Evolutionary conservation across 306 rosid species (phyloP).

Genomic region (Oemleria cerasiformis): DNA sequence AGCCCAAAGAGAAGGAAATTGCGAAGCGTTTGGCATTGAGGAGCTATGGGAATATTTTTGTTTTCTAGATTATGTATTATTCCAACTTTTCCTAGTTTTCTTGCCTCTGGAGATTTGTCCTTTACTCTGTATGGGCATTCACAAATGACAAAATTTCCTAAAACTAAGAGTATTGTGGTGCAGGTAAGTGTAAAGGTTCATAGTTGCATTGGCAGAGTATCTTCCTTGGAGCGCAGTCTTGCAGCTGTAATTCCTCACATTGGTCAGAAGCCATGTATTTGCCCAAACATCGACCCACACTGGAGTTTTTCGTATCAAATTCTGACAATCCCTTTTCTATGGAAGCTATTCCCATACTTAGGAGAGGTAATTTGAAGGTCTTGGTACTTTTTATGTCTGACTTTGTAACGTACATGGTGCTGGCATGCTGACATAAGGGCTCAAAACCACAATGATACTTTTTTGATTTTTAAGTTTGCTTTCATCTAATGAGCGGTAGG

Average conservation of each 20-base stretch:
- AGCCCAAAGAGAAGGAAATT: too few relatives aligned
- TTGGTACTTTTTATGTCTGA: not conserved
- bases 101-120: slow-evolving; percentile 2
- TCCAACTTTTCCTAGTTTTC: not conserved
- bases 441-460: slow-evolving; percentile 7
- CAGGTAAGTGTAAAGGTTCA: slow-evolving; percentile 48
- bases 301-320: slow-evolving; percentile 88
- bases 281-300: slow-evolving; percentile 53
- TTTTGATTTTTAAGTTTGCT: not conserved
- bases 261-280: slow-evolving; percentile 71
- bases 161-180: slow-evolving; percentile 34
- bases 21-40: too few relatives aligned
- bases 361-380: slow-evolving; percentile 55
- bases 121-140: slow-evolving; percentile 15
- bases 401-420: not conserved
- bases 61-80: not conserved
- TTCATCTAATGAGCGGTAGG: not conserved
- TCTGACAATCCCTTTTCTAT: slow-evolving; percentile 80
- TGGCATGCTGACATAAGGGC: slow-evolving; percentile 4
- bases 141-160: slow-evolving; percentile 10
- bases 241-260: slow-evolving; percentile 56
- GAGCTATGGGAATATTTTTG: not conserved
- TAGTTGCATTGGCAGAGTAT: slow-evolving; percentile 35
- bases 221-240: slow-evolving; percentile 76
- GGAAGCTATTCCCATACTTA: slow-evolving; percentile 73